Evolutionary conservation across 495 filamentous ascomycete genomes (phyloP).

Genomic region (Penicillium crystallinum): DNA sequence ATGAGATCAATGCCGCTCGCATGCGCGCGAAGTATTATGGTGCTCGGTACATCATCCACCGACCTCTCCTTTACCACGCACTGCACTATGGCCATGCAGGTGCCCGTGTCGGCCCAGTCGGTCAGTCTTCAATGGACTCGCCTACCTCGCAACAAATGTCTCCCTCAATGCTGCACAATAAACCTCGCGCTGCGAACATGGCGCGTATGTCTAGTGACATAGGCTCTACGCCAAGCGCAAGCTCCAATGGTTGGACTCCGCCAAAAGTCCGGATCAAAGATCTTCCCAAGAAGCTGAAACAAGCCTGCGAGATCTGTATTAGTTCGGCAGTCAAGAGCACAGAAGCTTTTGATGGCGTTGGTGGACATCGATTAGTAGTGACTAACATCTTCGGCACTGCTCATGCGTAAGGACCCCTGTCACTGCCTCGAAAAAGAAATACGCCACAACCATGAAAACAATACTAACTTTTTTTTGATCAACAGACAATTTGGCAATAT

Average conservation of each 20-base stretch:
- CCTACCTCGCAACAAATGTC: constrained; percentile 34
- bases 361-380: constrained; percentile 1
- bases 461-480: neutral
- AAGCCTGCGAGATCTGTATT: constrained; percentile 1
- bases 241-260: constrained; percentile 8
- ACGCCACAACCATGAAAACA: neutral
- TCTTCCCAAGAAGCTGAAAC: constrained; percentile 34
- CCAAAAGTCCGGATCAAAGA: constrained; percentile 21
- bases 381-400: constrained; percentile 7
- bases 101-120: constrained; percentile 13
- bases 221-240: constrained; percentile 17
- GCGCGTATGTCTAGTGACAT: constrained; percentile 33
- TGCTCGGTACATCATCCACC: constrained; percentile 81
- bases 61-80: constrained; percentile 67
- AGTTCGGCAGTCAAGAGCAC: neutral
- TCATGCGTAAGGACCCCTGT: constrained; percentile 3
- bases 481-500: constrained; percentile 94
- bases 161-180: constrained; percentile 24
- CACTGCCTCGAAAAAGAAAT: neutral
- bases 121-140: constrained; percentile 26
- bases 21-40: constrained; percentile 94
- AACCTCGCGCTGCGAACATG: constrained; percentile 24
- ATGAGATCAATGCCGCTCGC: constrained; percentile 76
- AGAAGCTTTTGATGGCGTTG: constrained; percentile 5
- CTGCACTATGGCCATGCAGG: constrained; percentile 47